A percentile compares a stretch with the other conserved stretches of the same genome.
These are phyloP conservation scores for Dactylellina drechsleri DNA, from an alignment of 2,329 filamentous ascomycete species.

Conservation along the genomic window DNA sequence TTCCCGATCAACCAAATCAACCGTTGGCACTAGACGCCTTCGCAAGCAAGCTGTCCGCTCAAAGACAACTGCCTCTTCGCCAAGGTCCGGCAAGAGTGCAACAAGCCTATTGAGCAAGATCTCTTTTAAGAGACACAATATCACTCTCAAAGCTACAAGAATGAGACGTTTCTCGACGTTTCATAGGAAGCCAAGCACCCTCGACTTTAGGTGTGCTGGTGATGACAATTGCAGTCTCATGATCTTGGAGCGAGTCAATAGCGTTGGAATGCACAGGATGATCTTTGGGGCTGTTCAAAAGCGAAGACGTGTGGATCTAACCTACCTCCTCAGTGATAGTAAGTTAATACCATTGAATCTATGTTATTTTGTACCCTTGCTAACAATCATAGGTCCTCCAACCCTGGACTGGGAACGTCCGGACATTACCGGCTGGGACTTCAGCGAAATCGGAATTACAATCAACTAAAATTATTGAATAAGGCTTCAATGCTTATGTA, in stretches of 20 bases:
- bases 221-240: constrained; percentile 50
- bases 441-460: constrained; percentile 52
- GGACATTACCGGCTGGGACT: constrained; percentile 48
- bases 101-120: constrained; percentile 48
- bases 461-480: constrained; percentile 29
- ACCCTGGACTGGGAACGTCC: constrained; percentile 41
- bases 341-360: constrained; percentile 1
- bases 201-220: constrained; percentile 52
- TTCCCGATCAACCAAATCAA: constrained; percentile 36
- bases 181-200: constrained; percentile 52
- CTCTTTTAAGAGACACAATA: constrained; percentile 45
- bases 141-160: constrained; percentile 36
- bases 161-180: constrained; percentile 49
- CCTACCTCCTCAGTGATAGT: constrained; percentile 49
- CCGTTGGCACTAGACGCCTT: constrained; percentile 15
- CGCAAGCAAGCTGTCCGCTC: constrained; percentile 45
- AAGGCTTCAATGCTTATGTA: constrained; percentile 27
- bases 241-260: constrained; percentile 51
- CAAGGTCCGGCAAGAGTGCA: constrained; percentile 32
- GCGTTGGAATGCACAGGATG: constrained; percentile 38
- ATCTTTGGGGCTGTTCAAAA: constrained; percentile 54
- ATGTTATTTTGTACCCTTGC: not conserved
- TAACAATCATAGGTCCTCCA: constrained; percentile 35
- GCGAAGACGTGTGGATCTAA: constrained; percentile 47
- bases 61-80: constrained; percentile 35